These are phyloP conservation scores for Cladosporium colombiae DNA, from an alignment of 2,329 filamentous ascomycete genomes.

Conservation along the genomic window DNA sequence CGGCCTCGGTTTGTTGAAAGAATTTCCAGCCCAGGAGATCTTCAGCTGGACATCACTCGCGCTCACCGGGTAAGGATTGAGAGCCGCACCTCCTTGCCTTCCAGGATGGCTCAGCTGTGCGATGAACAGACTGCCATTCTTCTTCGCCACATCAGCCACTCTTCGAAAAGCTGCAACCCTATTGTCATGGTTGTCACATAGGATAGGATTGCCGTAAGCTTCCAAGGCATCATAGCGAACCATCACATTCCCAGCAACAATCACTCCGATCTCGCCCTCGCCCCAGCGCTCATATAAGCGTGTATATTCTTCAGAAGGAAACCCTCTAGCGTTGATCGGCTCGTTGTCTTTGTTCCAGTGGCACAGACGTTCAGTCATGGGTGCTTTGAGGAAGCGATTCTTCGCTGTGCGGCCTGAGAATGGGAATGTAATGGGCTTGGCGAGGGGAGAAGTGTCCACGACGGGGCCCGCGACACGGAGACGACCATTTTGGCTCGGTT, in stretches of 20 bases:
- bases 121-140: slow-evolving; percentile 32
- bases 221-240: slow-evolving; percentile 35
- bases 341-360: slow-evolving; percentile 31
- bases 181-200: slow-evolving; percentile 32
- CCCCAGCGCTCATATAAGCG: slow-evolving; percentile 34
- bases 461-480: slow-evolving; percentile 29
- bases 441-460: slow-evolving; percentile 28
- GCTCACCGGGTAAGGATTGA: slow-evolving; percentile 35
- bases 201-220: slow-evolving; percentile 35
- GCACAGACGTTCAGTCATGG: slow-evolving; percentile 37
- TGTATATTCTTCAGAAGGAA: slow-evolving; percentile 30
- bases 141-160: slow-evolving; percentile 29
- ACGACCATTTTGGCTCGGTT: slow-evolving; percentile 25
- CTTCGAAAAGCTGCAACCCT: slow-evolving; percentile 29
- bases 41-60: slow-evolving; percentile 36
- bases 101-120: slow-evolving; percentile 36
- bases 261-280: slow-evolving; percentile 35
- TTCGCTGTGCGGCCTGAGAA: slow-evolving; percentile 33
- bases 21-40: slow-evolving; percentile 32
- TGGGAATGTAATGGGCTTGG: slow-evolving; percentile 31
- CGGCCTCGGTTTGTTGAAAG: slow-evolving; percentile 34
- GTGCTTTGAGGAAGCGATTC: slow-evolving; percentile 36
- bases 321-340: slow-evolving; percentile 31
- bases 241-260: slow-evolving; percentile 36
- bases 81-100: slow-evolving; percentile 30